Percentiles rank a stretch among this genome's conserved stretches.
These are phyloP conservation scores for Neoboletus magnificus DNA, from an alignment of 768 basidiomycete genomes.

Conservation along the genomic window DNA sequence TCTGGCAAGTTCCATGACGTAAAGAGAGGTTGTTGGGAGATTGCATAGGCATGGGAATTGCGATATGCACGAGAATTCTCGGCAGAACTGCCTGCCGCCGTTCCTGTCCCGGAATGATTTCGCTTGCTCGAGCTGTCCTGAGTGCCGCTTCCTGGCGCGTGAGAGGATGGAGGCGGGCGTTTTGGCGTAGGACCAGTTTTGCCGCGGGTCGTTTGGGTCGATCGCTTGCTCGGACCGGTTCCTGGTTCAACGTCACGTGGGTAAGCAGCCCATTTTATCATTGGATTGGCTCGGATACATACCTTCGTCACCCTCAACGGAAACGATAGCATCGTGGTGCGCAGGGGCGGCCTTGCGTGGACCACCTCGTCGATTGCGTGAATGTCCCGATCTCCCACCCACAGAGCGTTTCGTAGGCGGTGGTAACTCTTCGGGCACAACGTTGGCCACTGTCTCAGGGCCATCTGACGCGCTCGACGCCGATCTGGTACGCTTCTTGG, in stretches of 20 bases:
- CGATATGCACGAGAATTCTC: conserved; percentile 66
- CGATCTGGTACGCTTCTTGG: conserved; percentile 75
- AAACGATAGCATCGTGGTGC: conserved; percentile 21
- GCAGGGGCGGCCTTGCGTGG: conserved; percentile 24
- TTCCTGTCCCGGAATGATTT: conserved; percentile 39
- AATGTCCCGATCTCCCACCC: conserved; percentile 24
- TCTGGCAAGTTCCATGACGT: conserved; percentile 93
- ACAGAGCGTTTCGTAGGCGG: conserved; percentile 32
- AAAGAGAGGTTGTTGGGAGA: conserved; percentile 73
- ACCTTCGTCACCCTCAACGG: conserved; percentile 66
- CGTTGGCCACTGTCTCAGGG: conserved; percentile 37
- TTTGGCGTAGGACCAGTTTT: conserved; percentile 28
- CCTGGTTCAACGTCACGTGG: conserved; percentile 40
- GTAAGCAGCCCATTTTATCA: conserved; percentile 19
- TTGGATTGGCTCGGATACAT: conserved; percentile 23
- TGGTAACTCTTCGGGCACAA: conserved; percentile 40
- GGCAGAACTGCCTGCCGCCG: conserved; percentile 36
- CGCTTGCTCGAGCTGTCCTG: conserved; percentile 52
- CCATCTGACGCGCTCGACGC: conserved; percentile 68
- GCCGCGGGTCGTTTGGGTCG: conserved; percentile 41
- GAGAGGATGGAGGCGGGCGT: conserved; percentile 31
- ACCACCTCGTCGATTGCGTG: conserved; percentile 33
- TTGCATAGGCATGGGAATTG: conserved; percentile 75
- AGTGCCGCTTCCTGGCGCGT: conserved; percentile 28
- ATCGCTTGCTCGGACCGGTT: conserved; percentile 33